A percentile compares a stretch with the other conserved stretches of the same genome.
These are phyloP conservation scores for Amylostereum areolatum DNA, from an alignment of 1,284 basidiomycete species.

Conservation along the genomic window DNA sequence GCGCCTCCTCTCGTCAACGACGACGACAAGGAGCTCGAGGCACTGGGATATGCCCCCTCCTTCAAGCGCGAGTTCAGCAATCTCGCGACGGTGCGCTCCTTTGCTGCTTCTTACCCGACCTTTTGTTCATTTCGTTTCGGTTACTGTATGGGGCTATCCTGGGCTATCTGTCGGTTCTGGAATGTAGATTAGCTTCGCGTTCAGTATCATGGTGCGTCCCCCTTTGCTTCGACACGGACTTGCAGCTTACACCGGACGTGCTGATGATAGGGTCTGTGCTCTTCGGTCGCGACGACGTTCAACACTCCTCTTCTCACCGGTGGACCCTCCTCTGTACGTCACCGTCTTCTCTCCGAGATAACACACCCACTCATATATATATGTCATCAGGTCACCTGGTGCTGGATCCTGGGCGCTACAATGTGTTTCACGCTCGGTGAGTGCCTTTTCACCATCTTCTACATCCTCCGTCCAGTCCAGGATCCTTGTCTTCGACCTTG, in stretches of 20 bases:
- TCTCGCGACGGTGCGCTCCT: constrained; percentile 52
- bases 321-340: constrained; percentile 67
- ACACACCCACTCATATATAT: not conserved
- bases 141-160: not conserved
- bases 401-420: constrained; percentile 71
- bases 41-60: constrained; percentile 69
- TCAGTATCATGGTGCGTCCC: constrained; percentile 61
- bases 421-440: constrained; percentile 71
- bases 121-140: not conserved
- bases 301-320: constrained; percentile 73
- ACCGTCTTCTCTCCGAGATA: not conserved
- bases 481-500: too few species aligned
- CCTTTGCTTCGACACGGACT: not conserved
- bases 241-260: not conserved
- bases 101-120: not conserved
- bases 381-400: constrained; percentile 58
- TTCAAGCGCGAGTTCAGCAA: constrained; percentile 82
- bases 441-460: constrained; percentile 6
- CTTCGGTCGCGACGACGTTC: constrained; percentile 77
- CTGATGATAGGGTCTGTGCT: constrained; percentile 57
- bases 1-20: constrained; percentile 21
- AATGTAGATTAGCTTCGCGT: constrained; percentile 66
- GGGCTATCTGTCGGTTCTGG: not conserved
- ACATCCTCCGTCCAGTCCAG: too few species aligned
- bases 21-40: constrained; percentile 62